Evolutionary conservation across 2,329 filamentous ascomycete genomes (phyloP), one percentile per base, ranked within the genome.

Genomic region (Fusarium azukiicola): DNA sequence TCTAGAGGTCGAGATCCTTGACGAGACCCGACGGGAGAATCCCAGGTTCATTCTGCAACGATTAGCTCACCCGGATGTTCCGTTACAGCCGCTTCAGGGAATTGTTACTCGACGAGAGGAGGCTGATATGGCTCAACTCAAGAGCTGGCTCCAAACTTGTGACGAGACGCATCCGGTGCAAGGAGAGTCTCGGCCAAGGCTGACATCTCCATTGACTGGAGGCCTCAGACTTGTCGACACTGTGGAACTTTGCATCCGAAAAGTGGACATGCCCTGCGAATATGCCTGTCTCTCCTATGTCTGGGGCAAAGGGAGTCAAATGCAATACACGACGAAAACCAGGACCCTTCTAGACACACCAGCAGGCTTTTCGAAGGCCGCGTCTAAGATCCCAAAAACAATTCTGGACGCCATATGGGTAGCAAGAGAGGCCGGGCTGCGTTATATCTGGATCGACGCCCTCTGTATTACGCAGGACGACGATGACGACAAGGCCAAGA

Each of bases 371-470:
- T n/a, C 27, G 0, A 10, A 11, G 13, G 3, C 38, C 8, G 16
- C 54, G 0, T 32, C 46, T 5, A 17, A 71, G 10, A 61, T 78
- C 21, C 75, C 76, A 1, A 75, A 78, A 8, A 78, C 76, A 0
- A 78, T 78, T 6, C 1, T 67, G 16, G 76, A 78, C 21, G 69
- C 76, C 6, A 75, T 78, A 14, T 32, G 42, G 11, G 73, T 78
- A 9, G 67, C 67, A 0, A 64, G 4, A 5, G 40, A 75, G 5
- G 66, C 74, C 1, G 75, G 63, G 3, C n/a, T 75, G 3, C 75
- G 76, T 0, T 78, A 78, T 1, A 54, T 78, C 23, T 78, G 76
- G 76, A 67, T 78, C 5, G 76, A 78, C 16, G 73, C 75, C 2
- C 16, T 78, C 1, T 78, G 73, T 8, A 78, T 78, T 21, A 47